Evolutionary conservation across 495 filamentous ascomycete species (phyloP).

Genomic region (Penicillium riverlandense): DNA sequence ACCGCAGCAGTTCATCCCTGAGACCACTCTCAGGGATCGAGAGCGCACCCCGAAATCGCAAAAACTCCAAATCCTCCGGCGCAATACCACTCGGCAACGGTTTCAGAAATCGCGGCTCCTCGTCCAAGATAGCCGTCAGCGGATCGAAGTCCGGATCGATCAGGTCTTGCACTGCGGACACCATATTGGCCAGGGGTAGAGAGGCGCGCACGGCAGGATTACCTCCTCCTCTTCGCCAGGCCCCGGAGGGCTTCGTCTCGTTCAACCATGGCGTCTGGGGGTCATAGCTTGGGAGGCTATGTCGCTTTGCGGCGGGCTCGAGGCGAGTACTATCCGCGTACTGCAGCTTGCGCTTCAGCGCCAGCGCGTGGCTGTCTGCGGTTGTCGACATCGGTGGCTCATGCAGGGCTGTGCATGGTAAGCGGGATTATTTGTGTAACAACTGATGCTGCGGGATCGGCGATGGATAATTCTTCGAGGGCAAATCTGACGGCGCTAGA

Average conservation of each 20-base stretch:
- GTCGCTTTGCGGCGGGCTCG: constrained; percentile 16
- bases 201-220: constrained; percentile 21
- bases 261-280: constrained; percentile 31
- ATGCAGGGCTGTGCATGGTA: constrained; percentile 1
- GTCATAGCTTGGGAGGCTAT: constrained; percentile 25
- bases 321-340: constrained; percentile 10
- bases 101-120: constrained; percentile 46
- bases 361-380: constrained; percentile 8
- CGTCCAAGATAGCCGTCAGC: constrained; percentile 34
- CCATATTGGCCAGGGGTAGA: constrained; percentile 34
- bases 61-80: constrained; percentile 63
- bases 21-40: constrained; percentile 55
- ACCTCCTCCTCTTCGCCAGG: constrained; percentile 21
- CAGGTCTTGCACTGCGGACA: constrained; percentile 35
- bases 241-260: constrained; percentile 18
- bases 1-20: constrained; percentile 63
- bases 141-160: constrained; percentile 40
- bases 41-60: constrained; percentile 66
- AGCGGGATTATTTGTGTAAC: constrained; percentile 3
- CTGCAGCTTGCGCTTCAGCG: constrained; percentile 25
- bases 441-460: neutral
- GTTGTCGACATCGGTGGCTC: constrained; percentile 11
- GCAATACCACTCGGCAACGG: constrained; percentile 44
- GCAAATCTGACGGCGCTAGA: too few relatives aligned
- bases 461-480: too few relatives aligned